Conservation (phyloP, 164 flowering plant genomes). For the Paratinospora sagittata region DNA sequence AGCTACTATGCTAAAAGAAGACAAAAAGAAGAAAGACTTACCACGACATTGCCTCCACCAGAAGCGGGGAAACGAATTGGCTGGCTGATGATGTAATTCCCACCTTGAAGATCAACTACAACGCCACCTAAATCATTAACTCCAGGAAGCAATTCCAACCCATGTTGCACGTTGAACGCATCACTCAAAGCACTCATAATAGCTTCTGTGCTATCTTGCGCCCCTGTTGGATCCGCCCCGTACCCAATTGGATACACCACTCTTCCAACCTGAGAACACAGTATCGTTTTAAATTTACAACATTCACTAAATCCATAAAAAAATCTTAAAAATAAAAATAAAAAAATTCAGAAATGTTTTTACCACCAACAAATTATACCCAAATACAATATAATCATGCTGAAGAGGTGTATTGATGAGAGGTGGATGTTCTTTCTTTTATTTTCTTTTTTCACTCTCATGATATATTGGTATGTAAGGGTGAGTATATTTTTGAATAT, state of each 20-base stretch:
- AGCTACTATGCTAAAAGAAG: background rate
- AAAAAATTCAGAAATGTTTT: no score
- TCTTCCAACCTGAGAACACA: constrained; percentile 19
- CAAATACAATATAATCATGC: no score
- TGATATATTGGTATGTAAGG: no score
- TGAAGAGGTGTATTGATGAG: no score
- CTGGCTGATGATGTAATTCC: constrained; percentile 30
- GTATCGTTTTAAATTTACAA: no score
- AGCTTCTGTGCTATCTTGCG: constrained; percentile 40
- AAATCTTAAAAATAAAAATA: no score
- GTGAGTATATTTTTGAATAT: no score
- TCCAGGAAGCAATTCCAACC: constrained; percentile 29
- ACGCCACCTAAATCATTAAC: constrained; percentile 43
- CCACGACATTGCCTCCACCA: constrained; percentile 34
- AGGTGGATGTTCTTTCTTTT: no score
- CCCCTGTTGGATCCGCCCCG: constrained; percentile 49
- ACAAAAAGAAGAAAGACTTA: constrained; percentile 12
- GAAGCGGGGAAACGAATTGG: constrained; percentile 33
- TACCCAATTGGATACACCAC: constrained; percentile 40
- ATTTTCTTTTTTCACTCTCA: no score
- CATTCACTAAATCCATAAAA: no score
- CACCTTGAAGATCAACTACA: constrained; percentile 40
- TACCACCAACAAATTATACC: no score
- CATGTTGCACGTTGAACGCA: constrained; percentile 25
- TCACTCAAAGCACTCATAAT: constrained; percentile 28